A percentile compares a stretch with the other conserved stretches of the same genome.
Conservation (phyloP, 495 filamentous ascomycete genomes). For the Xylaria intraflava region DNA sequence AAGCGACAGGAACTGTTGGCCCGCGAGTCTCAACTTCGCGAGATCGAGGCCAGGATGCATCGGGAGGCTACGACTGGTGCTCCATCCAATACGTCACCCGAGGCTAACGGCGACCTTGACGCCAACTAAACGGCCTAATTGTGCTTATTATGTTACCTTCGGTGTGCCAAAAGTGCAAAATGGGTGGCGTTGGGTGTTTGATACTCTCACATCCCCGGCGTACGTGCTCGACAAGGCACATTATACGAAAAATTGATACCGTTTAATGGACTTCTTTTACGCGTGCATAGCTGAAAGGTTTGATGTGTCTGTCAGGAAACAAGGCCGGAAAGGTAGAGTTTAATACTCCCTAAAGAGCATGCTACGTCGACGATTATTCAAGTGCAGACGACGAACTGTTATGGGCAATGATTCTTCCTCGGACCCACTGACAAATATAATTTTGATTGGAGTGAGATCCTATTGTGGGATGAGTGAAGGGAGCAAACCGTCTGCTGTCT, state of each 20-base stretch:
- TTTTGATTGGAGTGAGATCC: slow-evolving; percentile 6
- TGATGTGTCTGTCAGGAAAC: slow-evolving; percentile 31
- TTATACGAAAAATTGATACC: slow-evolving; percentile 23
- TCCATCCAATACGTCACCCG: slow-evolving; percentile 28
- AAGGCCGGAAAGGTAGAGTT: slow-evolving; percentile 16
- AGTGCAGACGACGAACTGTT: neutral
- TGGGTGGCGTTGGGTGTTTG: slow-evolving; percentile 30
- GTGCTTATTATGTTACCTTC: slow-evolving; percentile 16
- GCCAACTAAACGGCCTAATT: slow-evolving; percentile 26
- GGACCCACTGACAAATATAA: slow-evolving; percentile 14
- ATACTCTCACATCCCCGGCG: slow-evolving; percentile 22
- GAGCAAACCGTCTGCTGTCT: slow-evolving; percentile 13
- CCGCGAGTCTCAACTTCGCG: slow-evolving; percentile 94
- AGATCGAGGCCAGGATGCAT: slow-evolving; percentile 67
- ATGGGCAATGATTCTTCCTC: neutral
- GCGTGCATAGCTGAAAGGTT: slow-evolving; percentile 19
- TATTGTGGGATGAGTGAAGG: slow-evolving; percentile 11
- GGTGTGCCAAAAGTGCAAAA: slow-evolving; percentile 19
- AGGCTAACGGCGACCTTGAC: slow-evolving; percentile 44
- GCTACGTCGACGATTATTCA: slow-evolving; percentile 13
- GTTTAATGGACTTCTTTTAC: slow-evolving; percentile 24
- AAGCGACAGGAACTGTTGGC: slow-evolving; percentile 98
- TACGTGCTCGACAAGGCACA: slow-evolving; percentile 16
- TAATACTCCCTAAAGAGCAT: slow-evolving; percentile 20
- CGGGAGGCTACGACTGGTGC: slow-evolving; percentile 41